Evolutionary conservation across 1,139 yeast genomes (phyloP).

Genomic region (Pichia norvegensis): DNA sequence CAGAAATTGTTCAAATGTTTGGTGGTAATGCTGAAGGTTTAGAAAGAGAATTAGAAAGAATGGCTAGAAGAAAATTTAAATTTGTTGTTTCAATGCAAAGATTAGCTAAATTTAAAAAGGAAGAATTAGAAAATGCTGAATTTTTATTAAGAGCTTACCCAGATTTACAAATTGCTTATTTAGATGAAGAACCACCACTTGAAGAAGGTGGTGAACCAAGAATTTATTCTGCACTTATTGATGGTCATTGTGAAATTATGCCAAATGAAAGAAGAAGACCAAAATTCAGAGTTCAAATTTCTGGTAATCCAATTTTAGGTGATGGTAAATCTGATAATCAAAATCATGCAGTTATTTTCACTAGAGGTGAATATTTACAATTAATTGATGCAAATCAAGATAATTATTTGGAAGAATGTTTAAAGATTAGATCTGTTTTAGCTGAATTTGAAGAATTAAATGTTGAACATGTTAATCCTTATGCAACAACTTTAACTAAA

Average conservation of each 20-base stretch:
- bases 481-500: slow-evolving; percentile 52
- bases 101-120: slow-evolving; percentile 92
- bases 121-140: slow-evolving; percentile 97
- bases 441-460: slow-evolving; percentile 97
- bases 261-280: slow-evolving; percentile 99
- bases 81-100: slow-evolving; percentile 98
- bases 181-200: slow-evolving; percentile 79
- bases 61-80: slow-evolving; percentile 99
- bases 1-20: slow-evolving; percentile 71
- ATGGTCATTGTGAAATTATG: slow-evolving; percentile 96
- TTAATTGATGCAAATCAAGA: slow-evolving; percentile 98
- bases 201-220: slow-evolving; percentile 97
- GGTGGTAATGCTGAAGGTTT: slow-evolving; percentile 96
- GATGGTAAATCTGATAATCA: slow-evolving; percentile 99
- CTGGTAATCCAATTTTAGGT: slow-evolving; percentile 98
- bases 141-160: slow-evolving; percentile 97
- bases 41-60: slow-evolving; percentile 93
- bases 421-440: slow-evolving; percentile 92
- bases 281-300: slow-evolving; percentile 91
- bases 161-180: slow-evolving; percentile 94
- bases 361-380: slow-evolving; percentile 98
- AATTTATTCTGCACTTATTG: slow-evolving; percentile 91
- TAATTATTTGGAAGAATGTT: slow-evolving; percentile 95
- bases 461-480: slow-evolving; percentile 77
- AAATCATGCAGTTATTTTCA: slow-evolving; percentile 92